phyloP scores from a whole-genome alignment of 345 rosid species.

The Gossypium turneri region DNA sequence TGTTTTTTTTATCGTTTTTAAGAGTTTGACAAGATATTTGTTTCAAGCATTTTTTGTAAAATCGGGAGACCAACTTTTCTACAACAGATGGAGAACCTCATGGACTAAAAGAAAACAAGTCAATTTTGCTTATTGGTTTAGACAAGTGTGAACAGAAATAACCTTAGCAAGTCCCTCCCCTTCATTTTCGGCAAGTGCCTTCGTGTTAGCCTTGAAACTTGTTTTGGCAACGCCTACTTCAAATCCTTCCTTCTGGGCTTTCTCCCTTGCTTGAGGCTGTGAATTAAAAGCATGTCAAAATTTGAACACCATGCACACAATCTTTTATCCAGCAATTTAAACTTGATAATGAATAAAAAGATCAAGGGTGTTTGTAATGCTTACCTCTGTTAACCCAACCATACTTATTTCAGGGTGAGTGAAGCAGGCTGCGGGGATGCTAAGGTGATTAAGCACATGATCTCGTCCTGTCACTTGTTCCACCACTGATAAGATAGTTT shows the following conservation, averaged over 20 bases:
- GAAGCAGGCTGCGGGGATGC: slow-evolving; percentile 99
- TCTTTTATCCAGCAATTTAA: neutral
- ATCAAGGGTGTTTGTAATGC: neutral
- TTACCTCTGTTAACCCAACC: slow-evolving; percentile 98
- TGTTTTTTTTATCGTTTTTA: neutral
- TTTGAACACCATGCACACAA: neutral
- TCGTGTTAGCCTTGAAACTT: slow-evolving; percentile 98
- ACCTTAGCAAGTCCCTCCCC: slow-evolving; percentile 99
- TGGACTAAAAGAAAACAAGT: neutral
- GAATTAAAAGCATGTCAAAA: slow-evolving; percentile 17
- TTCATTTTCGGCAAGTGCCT: slow-evolving; percentile 96
- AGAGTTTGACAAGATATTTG: neutral
- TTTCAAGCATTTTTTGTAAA: neutral
- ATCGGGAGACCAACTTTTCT: neutral
- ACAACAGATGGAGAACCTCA: neutral
- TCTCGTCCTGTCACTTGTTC: slow-evolving; percentile 94
- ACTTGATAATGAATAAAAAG: neutral
- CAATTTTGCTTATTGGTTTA: neutral
- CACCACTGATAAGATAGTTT: slow-evolving; percentile 54
- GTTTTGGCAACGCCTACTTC: slow-evolving; percentile 81
- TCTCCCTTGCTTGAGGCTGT: slow-evolving; percentile 98
- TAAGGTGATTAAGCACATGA: slow-evolving; percentile 85
- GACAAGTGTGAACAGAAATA: slow-evolving; percentile 8
- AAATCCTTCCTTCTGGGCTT: slow-evolving; percentile 85
- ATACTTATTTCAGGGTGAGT: slow-evolving; percentile 99